These are phyloP conservation scores for Cladophialophora immunda DNA, from an alignment of 2,329 filamentous ascomycete species.

Conservation along the genomic window DNA sequence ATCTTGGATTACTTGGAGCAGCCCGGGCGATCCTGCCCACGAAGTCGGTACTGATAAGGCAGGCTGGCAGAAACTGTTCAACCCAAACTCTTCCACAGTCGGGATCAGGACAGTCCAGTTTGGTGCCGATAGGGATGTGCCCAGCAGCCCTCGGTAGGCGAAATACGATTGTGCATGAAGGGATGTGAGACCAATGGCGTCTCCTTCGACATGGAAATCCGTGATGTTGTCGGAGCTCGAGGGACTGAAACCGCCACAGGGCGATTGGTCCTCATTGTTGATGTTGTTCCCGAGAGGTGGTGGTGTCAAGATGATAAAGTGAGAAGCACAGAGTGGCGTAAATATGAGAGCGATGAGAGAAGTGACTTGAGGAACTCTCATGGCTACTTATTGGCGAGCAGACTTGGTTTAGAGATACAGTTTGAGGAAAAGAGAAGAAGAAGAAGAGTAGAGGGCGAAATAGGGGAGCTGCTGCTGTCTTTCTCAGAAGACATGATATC, in stretches of 20 bases:
- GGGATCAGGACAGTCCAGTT: constrained; percentile 5
- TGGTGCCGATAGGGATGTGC: background rate
- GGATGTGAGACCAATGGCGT: background rate
- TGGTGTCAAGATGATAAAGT: background rate
- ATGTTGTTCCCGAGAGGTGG: background rate
- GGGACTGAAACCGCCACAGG: background rate
- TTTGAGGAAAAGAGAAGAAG: background rate
- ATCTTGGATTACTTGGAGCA: constrained; percentile 4
- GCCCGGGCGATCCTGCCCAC: background rate
- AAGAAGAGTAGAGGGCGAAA: background rate
- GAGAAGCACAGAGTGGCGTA: background rate
- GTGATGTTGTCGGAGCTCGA: constrained; percentile 6
- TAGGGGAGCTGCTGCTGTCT: background rate
- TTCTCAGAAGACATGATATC: background rate
- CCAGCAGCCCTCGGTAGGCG: background rate
- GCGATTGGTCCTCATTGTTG: constrained; percentile 3
- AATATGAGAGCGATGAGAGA: background rate
- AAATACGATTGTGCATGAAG: constrained; percentile 3
- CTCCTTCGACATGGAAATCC: constrained; percentile 1
- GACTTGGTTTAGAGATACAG: background rate
- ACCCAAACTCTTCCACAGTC: background rate
- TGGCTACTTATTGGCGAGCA: background rate
- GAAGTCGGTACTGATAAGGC: background rate
- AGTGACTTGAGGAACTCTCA: background rate
- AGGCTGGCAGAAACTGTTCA: constrained; percentile 4